Evolutionary conservation across 352 stramenopile genomes (phyloP), one percentile per base, ranked within the genome.

Genomic region (Phytophthora sp.): DNA sequence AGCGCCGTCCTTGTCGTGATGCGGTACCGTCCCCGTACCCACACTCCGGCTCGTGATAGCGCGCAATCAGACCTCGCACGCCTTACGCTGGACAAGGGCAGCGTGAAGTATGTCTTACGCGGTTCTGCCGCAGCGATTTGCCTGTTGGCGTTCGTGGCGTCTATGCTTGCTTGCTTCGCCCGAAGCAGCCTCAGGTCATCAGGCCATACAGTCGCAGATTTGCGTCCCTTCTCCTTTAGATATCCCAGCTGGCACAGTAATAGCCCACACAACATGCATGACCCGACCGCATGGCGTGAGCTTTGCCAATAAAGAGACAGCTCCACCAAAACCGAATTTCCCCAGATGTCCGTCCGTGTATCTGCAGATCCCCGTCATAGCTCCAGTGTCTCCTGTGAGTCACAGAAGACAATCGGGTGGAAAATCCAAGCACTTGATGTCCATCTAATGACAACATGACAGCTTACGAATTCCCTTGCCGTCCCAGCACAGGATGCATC

Each of bases 51-150:
- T 36, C 33, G 47, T 33, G 20, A 18, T n/a, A 51, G 39, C 21
- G 45, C 61, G 35, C 45, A 69, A 64, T 69, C 62, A 44, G 26
- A 36, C 27, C 53, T 24, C 50, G 27, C 41, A 49, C 57, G 50
- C 57, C 8, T 57, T 57, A 55, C 44, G 57, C 42, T 66, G 53
- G 57, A 67, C 54, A 67, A 58, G 35, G 9, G 62, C 64, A 76
- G 63, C 69, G 57, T 76, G 69, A 71, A 65, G 58, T 58, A 73
- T 68, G 64, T 77, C 58, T 71, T 73, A 76, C 56, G 55, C 47
- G 55, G 26, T 30, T 44, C 23, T 46, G 49, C 42, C 16, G 5
- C 38, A 24, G 39, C 50, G 69, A 77, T 77, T 70, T 77, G 64
- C 49, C 27, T 46, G 58, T 58, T 73, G 57, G 63, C 69, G 26